A percentile compares a stretch with the other conserved stretches of the same genome.
Conservation (phyloP, 2,329 filamentous ascomycete species). For the Cercospora sp. region DNA sequence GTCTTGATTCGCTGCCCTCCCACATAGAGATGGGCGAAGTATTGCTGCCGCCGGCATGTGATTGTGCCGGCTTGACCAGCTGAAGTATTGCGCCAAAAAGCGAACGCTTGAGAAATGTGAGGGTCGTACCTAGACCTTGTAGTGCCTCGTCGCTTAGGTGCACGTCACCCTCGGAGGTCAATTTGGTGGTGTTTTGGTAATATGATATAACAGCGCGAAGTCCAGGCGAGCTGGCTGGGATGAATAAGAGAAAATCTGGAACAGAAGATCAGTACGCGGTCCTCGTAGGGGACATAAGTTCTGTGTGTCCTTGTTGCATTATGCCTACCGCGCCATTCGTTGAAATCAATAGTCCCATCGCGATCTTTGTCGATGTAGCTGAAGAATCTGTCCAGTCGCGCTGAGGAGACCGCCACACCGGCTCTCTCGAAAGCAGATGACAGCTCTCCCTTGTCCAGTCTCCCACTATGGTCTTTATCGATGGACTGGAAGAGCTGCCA, state of each 20-base stretch:
- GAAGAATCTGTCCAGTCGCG: constrained; percentile 83
- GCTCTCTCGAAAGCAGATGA: constrained; percentile 73
- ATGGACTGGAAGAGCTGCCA: constrained; percentile 80
- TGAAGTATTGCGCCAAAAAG: constrained; percentile 75
- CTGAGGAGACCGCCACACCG: constrained; percentile 74
- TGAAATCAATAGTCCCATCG: constrained; percentile 83
- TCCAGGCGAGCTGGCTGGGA: constrained; percentile 67
- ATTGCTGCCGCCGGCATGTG: constrained; percentile 22
- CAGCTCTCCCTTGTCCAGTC: constrained; percentile 83
- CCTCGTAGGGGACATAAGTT: constrained; percentile 6
- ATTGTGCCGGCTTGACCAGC: constrained; percentile 32
- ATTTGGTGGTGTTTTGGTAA: constrained; percentile 82
- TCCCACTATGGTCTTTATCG: constrained; percentile 80
- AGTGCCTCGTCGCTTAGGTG: constrained; percentile 86
- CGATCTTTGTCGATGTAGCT: constrained; percentile 83
- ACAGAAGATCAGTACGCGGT: background rate
- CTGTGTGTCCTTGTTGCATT: constrained; percentile 15
- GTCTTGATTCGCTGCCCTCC: constrained; percentile 26
- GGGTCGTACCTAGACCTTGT: constrained; percentile 87
- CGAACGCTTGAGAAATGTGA: constrained; percentile 65
- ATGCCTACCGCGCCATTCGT: constrained; percentile 82
- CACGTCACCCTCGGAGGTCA: constrained; percentile 93
- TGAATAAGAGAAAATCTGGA: constrained; percentile 87
- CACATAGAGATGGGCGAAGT: constrained; percentile 26
- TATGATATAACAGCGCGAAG: constrained; percentile 84